Conservation (phyloP, 2,329 filamentous ascomycete species). For the Tricladium varicosporioides region DNA sequence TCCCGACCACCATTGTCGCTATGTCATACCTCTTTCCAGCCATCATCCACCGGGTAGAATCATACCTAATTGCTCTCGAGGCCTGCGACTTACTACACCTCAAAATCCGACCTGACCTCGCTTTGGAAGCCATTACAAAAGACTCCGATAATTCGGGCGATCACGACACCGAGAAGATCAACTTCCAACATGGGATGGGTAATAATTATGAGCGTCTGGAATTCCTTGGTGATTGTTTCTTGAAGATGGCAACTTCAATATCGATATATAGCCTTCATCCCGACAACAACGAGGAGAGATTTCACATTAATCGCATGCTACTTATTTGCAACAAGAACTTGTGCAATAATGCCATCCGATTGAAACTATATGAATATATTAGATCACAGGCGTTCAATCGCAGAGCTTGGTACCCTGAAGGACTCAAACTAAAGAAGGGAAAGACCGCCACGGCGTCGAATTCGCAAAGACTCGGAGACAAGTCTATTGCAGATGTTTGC, state of each 20-base stretch:
- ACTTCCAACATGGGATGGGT: slow-evolving; percentile 83
- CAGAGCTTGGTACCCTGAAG: slow-evolving; percentile 80
- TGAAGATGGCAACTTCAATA: slow-evolving; percentile 95
- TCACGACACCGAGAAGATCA: slow-evolving; percentile 62
- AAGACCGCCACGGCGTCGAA: slow-evolving; percentile 57
- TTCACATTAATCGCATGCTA: slow-evolving; percentile 87
- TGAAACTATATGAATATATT: slow-evolving; percentile 71
- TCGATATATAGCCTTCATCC: slow-evolving; percentile 76
- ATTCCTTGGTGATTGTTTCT: slow-evolving; percentile 87
- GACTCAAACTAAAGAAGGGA: slow-evolving; percentile 69
- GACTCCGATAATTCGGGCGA: slow-evolving; percentile 84
- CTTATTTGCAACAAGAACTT: slow-evolving; percentile 91
- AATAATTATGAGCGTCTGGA: slow-evolving; percentile 94
- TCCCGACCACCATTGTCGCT: slow-evolving; percentile 67
- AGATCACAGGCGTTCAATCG: slow-evolving; percentile 80
- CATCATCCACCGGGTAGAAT: slow-evolving; percentile 80
- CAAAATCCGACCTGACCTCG: slow-evolving; percentile 62
- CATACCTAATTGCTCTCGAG: slow-evolving; percentile 76
- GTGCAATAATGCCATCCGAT: slow-evolving; percentile 69
- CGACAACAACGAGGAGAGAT: slow-evolving; percentile 77
- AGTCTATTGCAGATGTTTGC: slow-evolving; percentile 90
- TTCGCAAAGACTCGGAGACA: slow-evolving; percentile 74
- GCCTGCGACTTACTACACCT: slow-evolving; percentile 66
- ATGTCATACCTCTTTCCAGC: slow-evolving; percentile 78
- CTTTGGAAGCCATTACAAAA: slow-evolving; percentile 89